Evolutionary conservation across 108 stramenopile species (phyloP), one percentile per base, ranked within the genome.

Genomic region (Stephanodiscus minutulus): DNA sequence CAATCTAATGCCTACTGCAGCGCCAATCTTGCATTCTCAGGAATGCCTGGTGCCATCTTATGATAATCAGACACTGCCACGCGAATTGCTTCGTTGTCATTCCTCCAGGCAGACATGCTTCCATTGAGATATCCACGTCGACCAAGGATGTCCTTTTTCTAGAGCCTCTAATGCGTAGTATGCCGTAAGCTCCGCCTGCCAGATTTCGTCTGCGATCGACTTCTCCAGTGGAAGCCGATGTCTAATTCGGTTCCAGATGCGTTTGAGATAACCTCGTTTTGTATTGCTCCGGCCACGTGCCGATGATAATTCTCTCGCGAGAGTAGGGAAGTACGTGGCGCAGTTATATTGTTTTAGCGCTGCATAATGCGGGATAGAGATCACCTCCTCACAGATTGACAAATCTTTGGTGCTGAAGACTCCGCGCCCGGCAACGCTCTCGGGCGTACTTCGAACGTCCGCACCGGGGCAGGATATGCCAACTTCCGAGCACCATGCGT

Each of bases 61-160:
- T 70, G 37, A 18, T 82, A 68, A 39, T 79, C 78, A 8, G 10
- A 15, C 24, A 68, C 56, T 47, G 68, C 67, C 52, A 29, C 21
- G 10, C 27, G 39, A 21, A 82, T 72, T 47, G 50, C 66, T 18
- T 78, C 56, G 7, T 57, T 55, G 47, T 85, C 74, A 47, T 21
- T 36, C 54, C 35, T 73, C 66, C 71, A 68, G 21, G 61, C 57
- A 28, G 53, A 41, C 46, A 21, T 33, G 25, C 31, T 75, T 50
- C 84, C 84, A 85, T 48, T 85, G 78, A 21, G 67, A 69, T 59
- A 85, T 80, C 84, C 84, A 85, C 11, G 61, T 49, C 36, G 60
- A 25, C 82, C 81, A 85, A 37, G 72, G 77, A 66, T 85, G 76
- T 7, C 57, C 61, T 15, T 61, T 44, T 24, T 82, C 81, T 21